A percentile compares a stretch with the other conserved stretches of the same genome.
Evolutionary conservation across 2,329 filamentous ascomycete species (phyloP).

Genomic region (Coniella vitis): DNA sequence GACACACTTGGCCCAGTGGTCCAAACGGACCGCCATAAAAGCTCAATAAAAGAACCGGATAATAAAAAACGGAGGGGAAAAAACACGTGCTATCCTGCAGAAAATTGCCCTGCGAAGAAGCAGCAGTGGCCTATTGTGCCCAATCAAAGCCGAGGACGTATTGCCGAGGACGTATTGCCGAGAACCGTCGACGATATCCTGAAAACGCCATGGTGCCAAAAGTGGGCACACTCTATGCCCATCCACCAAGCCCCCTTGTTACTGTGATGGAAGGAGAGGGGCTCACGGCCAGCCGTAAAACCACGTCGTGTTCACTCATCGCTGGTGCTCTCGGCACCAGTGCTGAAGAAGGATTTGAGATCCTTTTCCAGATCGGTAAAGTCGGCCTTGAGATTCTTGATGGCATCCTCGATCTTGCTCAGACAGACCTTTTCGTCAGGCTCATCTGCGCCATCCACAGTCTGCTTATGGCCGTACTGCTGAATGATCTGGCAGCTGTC

Average conservation of each 20-base stretch:
- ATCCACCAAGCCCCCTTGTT: background rate
- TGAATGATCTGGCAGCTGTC: conserved; percentile 96
- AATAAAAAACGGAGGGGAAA: background rate
- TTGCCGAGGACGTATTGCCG: background rate
- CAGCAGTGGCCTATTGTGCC: background rate
- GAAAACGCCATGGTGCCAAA: background rate
- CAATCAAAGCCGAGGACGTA: conserved; percentile 1
- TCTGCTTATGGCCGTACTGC: conserved; percentile 77
- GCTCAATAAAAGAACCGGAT: background rate
- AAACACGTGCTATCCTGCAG: conserved; percentile 11
- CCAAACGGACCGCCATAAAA: background rate
- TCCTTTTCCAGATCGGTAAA: conserved; percentile 66
- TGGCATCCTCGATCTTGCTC: conserved; percentile 60
- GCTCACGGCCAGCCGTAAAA: background rate
- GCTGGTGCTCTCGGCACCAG: conserved; percentile 18
- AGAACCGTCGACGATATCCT: background rate
- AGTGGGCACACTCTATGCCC: background rate
- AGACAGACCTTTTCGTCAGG: conserved; percentile 63
- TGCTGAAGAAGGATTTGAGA: conserved; percentile 62
- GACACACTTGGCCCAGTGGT: background rate
- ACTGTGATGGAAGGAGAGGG: background rate
- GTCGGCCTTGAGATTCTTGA: conserved; percentile 67
- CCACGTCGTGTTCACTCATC: too few species aligned
- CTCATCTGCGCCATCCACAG: conserved; percentile 65
- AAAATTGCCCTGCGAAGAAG: conserved; percentile 3